Base-by-base conservation (phyloP, 2,329 filamentous ascomycete genomes). In the Fusarium pininemorale region DNA sequence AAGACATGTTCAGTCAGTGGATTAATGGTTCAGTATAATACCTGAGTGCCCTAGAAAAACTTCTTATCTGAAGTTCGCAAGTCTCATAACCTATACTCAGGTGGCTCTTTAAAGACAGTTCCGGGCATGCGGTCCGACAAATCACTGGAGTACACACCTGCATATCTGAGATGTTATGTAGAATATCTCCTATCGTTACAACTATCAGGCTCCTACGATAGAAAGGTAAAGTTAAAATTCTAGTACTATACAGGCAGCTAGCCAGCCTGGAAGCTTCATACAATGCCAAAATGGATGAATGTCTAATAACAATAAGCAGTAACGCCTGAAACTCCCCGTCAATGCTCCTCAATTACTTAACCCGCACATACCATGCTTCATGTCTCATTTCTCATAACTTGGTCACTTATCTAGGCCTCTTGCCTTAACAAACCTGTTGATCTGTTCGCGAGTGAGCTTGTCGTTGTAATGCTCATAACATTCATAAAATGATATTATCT, bases 401-500 rank as follows among this genome's bases (percentile, higher is more conserved):
- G 30, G 20, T 81, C 75, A 88, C 77, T 89, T 88, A 59, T 90
- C 89, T 48, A 91, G 79, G 5, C 85, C 85, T 20, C 88, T 83
- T 1, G 88, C 89, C 79, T 90, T 90, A 78, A 91, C 84, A 70
- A 90, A 90, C 16, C 89, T 83, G 65, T 87, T 88, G 62, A 91
- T 86, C 76, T 90, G 87, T 78, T 90, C 89, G 56, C 87, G 81
- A 5, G 87, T 89, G 44, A 87, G 82, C 77, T 90, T 90, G 61
- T 90, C 89, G 71, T 90, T 89, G 74, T 90, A 90, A 75, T 89
- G 85, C 78, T 90, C 89, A 57, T 89, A 85, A 69, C 85, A 89
- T 79, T 97, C 94, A 80, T 98, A 98, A 72, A 98, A 89, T 7
- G 94, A 95, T 60, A 98, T 94, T 71, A 98, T 89, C 83, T 98